Evolutionary conservation across 202 grass and related monocot genomes (phyloP).

Genomic region (Brachypodium distachyon): DNA sequence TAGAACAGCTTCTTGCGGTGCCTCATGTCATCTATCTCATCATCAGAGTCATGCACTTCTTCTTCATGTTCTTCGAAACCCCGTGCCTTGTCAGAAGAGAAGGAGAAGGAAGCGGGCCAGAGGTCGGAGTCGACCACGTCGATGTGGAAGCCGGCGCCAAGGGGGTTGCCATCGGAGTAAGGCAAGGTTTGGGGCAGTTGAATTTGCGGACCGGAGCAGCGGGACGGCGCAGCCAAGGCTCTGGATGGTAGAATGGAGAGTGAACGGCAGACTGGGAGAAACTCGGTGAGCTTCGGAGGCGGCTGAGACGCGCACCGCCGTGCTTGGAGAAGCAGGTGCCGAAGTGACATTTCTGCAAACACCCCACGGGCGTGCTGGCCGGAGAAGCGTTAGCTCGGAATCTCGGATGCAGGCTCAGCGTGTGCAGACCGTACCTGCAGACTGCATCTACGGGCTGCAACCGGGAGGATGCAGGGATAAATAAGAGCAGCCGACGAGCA

Average conservation of each 20-base stretch:
- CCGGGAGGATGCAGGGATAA: no score
- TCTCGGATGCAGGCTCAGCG: no score
- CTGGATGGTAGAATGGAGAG: constrained; percentile 3
- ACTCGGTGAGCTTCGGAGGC: not conserved
- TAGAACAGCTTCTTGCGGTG: constrained; percentile 56
- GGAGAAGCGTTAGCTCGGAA: not conserved
- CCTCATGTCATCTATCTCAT: constrained; percentile 64
- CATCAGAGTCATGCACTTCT: constrained; percentile 25
- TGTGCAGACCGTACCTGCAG: no score
- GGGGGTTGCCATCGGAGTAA: not conserved
- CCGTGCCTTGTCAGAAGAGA: not conserved
- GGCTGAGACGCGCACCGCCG: not conserved
- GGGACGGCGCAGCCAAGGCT: not conserved
- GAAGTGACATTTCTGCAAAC: constrained; percentile 15
- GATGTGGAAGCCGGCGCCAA: constrained; percentile 32
- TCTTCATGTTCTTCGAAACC: not conserved
- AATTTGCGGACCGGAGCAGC: not conserved
- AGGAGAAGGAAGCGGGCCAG: constrained; percentile 16
- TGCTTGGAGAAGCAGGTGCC: constrained; percentile 13
- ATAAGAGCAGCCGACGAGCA: no score
- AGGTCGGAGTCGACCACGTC: constrained; percentile 34
- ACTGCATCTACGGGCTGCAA: no score
- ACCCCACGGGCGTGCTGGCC: not conserved
- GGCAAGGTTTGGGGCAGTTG: constrained; percentile 2
- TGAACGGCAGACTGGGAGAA: not conserved